A percentile compares a stretch with the other conserved stretches of the same genome.
These are phyloP conservation scores for Entomortierella parvispora DNA, from an alignment of 192 early-diverging fungal species.

Conservation along the genomic window DNA sequence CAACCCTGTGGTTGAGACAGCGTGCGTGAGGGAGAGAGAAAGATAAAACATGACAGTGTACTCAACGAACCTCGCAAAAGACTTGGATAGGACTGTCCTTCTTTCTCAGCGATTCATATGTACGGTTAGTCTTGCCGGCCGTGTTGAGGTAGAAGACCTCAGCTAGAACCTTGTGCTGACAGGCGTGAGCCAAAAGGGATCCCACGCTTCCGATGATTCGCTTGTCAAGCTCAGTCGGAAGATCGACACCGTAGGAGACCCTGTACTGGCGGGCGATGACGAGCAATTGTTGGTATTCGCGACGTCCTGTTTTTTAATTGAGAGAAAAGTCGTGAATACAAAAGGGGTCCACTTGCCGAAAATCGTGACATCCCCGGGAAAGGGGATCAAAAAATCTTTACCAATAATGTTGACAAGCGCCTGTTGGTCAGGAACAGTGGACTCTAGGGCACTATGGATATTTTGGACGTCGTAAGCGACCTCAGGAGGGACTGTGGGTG, in stretches of 20 bases:
- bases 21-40: background rate
- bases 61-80: slow-evolving; percentile 41
- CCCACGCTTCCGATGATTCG: slow-evolving; percentile 47
- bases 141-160: slow-evolving; percentile 25
- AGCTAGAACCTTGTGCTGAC: slow-evolving; percentile 41
- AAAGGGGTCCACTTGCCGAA: background rate
- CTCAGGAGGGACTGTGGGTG: slow-evolving; percentile 33
- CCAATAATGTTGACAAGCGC: slow-evolving; percentile 50
- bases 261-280: slow-evolving; percentile 42
- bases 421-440: slow-evolving; percentile 32
- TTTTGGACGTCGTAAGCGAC: slow-evolving; percentile 29
- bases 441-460: slow-evolving; percentile 30
- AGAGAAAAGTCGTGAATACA: background rate
- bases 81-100: slow-evolving; percentile 40
- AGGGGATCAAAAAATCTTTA: slow-evolving; percentile 10
- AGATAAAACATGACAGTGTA: background rate
- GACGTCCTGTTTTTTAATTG: slow-evolving; percentile 30
- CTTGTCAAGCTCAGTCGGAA: slow-evolving; percentile 26
- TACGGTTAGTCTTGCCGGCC: slow-evolving; percentile 41
- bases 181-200: slow-evolving; percentile 32
- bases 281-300: slow-evolving; percentile 45
- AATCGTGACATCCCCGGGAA: background rate
- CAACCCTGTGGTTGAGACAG: too few relatives aligned
- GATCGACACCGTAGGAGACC: slow-evolving; percentile 17
- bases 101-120: slow-evolving; percentile 43